Percentiles rank a stretch among this genome's conserved stretches.
Conservation (phyloP, 345 rosid species). For the Eucalyptus cladocalyx region DNA sequence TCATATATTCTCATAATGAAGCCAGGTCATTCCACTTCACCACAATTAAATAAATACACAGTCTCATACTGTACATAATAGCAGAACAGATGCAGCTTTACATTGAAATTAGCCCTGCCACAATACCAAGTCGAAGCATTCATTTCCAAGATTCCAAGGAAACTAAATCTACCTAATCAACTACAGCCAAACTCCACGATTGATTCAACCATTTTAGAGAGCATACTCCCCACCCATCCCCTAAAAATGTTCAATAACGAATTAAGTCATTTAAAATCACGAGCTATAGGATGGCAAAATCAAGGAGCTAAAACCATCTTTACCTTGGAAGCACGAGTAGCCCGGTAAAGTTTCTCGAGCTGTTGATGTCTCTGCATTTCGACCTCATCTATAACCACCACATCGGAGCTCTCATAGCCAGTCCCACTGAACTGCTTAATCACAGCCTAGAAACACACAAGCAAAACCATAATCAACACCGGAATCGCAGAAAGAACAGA, state of each 20-base stretch:
- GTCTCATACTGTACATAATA: neutral
- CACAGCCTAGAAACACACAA: slow-evolving; percentile 51
- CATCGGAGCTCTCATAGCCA: slow-evolving; percentile 88
- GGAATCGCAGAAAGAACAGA: neutral
- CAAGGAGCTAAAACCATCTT: neutral
- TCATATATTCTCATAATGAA: neutral
- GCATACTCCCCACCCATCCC: neutral
- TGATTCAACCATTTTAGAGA: neutral
- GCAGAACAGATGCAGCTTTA: neutral
- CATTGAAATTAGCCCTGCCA: neutral
- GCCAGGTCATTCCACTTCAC: neutral
- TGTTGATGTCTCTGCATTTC: slow-evolving; percentile 97
- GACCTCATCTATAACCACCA: slow-evolving; percentile 79
- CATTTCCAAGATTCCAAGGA: neutral
- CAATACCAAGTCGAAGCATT: neutral
- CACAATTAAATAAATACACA: neutral
- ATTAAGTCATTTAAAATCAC: neutral
- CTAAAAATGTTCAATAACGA: neutral
- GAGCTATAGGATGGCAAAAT: neutral
- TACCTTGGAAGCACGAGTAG: slow-evolving; percentile 83
- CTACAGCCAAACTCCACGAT: neutral
- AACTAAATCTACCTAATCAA: neutral
- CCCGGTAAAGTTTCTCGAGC: slow-evolving; percentile 71
- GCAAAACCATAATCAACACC: neutral
- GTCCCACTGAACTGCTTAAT: slow-evolving; percentile 84